Evolutionary conservation across 2,329 filamentous ascomycete species (phyloP).

Genomic region (Triangularia setosa): DNA sequence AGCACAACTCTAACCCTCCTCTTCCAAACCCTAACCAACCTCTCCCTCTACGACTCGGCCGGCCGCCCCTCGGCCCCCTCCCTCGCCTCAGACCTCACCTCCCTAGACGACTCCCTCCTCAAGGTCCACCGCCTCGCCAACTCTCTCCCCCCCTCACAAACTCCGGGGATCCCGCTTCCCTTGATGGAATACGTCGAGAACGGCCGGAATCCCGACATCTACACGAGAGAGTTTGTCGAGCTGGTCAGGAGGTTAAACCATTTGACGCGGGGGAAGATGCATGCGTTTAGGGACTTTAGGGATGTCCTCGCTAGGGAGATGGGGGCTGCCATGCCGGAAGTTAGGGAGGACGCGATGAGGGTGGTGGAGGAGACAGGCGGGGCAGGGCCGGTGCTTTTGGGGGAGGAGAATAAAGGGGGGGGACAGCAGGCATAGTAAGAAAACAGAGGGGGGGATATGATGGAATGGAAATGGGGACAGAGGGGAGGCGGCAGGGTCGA

Average conservation of each 20-base stretch:
- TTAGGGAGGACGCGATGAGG: slow-evolving; percentile 48
- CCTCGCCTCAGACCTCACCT: slow-evolving; percentile 48
- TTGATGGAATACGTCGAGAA: slow-evolving; percentile 67
- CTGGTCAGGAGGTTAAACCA: slow-evolving; percentile 63
- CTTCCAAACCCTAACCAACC: slow-evolving; percentile 61
- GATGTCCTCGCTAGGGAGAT: slow-evolving; percentile 60
- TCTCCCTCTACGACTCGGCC: slow-evolving; percentile 56
- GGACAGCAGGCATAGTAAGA: not conserved
- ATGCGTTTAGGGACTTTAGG: slow-evolving; percentile 57
- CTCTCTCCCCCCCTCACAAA: slow-evolving; percentile 38
- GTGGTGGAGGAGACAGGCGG: slow-evolving; percentile 47
- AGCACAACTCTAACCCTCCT: slow-evolving; percentile 30
- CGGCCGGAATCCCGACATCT: slow-evolving; percentile 69
- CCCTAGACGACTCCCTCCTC: slow-evolving; percentile 38
- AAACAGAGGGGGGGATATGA: not conserved
- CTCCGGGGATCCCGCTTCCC: slow-evolving; percentile 53
- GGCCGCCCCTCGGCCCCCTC: slow-evolving; percentile 51
- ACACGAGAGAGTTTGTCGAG: slow-evolving; percentile 71
- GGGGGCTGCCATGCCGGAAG: slow-evolving; percentile 55
- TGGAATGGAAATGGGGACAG: not conserved
- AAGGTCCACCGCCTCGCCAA: slow-evolving; percentile 31
- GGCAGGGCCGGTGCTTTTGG: not conserved
- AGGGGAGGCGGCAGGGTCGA: too few species aligned
- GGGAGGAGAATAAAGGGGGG: not conserved
- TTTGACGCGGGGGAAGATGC: slow-evolving; percentile 60